Evolutionary conservation across 495 filamentous ascomycete species (phyloP).

Genomic region (Schizothecium vesticola): DNA sequence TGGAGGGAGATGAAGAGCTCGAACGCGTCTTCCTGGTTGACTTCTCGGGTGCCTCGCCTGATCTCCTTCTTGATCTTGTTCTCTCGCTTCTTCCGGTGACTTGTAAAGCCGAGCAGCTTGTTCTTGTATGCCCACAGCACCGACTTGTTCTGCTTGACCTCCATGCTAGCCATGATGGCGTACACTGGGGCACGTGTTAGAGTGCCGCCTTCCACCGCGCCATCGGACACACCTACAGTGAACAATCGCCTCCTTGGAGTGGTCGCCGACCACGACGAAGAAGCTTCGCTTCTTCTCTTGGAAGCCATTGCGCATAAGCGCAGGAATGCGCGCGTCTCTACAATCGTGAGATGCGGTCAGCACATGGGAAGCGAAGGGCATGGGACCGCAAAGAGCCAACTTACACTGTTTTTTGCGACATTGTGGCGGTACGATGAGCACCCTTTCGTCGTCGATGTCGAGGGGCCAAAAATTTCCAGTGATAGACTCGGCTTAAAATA

Average conservation of each 20-base stretch:
- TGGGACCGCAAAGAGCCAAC: conserved; percentile 12
- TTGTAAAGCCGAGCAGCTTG: conserved; percentile 87
- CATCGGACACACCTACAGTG: conserved; percentile 40
- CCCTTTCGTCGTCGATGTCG: neutral
- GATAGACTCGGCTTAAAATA: conserved; percentile 15
- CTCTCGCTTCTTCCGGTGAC: conserved; percentile 93
- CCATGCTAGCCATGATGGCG: conserved; percentile 83
- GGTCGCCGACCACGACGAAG: conserved; percentile 93
- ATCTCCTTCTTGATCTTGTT: conserved; percentile 97
- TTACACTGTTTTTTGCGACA: conserved; percentile 55
- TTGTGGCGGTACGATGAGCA: conserved; percentile 11
- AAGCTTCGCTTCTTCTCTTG: conserved; percentile 97
- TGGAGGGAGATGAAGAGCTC: conserved; percentile 95
- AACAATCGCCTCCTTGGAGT: conserved; percentile 94
- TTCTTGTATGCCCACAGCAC: conserved; percentile 99
- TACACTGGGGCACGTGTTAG: conserved; percentile 47
- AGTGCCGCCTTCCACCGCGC: neutral
- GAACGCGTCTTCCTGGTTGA: conserved; percentile 95
- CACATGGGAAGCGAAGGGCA: neutral
- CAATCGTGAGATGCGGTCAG: conserved; percentile 4
- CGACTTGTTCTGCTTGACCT: conserved; percentile 93
- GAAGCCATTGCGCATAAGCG: conserved; percentile 91
- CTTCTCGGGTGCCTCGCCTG: conserved; percentile 88
- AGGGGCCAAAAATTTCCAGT: conserved; percentile 19
- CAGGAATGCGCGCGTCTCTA: conserved; percentile 90